Evolutionary conservation across 2,329 filamentous ascomycete species (phyloP).

Genomic region (Grosmannia penicillata): DNA sequence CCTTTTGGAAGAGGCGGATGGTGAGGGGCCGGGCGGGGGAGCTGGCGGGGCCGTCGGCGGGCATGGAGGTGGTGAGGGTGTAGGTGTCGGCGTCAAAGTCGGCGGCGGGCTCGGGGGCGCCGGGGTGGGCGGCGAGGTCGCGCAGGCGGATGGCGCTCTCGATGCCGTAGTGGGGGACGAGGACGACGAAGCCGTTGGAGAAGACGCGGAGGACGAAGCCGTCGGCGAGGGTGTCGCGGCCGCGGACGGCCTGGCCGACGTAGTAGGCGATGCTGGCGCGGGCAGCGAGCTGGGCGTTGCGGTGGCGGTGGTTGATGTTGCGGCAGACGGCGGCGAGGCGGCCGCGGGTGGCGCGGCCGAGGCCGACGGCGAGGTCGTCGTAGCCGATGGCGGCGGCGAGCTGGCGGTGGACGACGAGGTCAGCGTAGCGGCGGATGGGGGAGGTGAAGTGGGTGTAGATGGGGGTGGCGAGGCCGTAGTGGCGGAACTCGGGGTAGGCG

Average conservation of each 20-base stretch:
- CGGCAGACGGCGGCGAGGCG: slow-evolving; percentile 89
- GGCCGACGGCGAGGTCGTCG: slow-evolving; percentile 78
- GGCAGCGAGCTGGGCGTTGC: slow-evolving; percentile 91
- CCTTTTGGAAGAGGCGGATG: slow-evolving; percentile 84
- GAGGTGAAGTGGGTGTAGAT: slow-evolving; percentile 99
- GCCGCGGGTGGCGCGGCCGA: slow-evolving; percentile 65
- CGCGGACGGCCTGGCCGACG: slow-evolving; percentile 89
- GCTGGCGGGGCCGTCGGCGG: slow-evolving; percentile 5
- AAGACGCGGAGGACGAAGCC: slow-evolving; percentile 96
- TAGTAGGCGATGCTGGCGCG: slow-evolving; percentile 95
- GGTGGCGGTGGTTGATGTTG: slow-evolving; percentile 95
- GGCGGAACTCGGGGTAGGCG: slow-evolving; percentile 83
- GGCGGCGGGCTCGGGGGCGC: slow-evolving; percentile 55
- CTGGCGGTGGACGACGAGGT: slow-evolving; percentile 64
- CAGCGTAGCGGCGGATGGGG: slow-evolving; percentile 94
- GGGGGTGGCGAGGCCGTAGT: slow-evolving; percentile 89
- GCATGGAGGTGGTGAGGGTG: slow-evolving; percentile 40
- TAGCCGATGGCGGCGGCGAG: slow-evolving; percentile 92
- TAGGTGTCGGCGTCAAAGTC: slow-evolving; percentile 81
- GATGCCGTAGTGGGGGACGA: slow-evolving; percentile 90
- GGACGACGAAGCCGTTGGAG: slow-evolving; percentile 91
- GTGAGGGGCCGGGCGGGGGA: slow-evolving; percentile 35
- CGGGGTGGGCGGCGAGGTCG: slow-evolving; percentile 50
- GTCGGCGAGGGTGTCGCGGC: slow-evolving; percentile 47
- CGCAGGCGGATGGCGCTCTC: slow-evolving; percentile 79